Percentiles rank a stretch among this genome's conserved stretches.
These are phyloP conservation scores for Psidium guajava DNA, from an alignment of 345 rosid genomes.

Conservation along the genomic window DNA sequence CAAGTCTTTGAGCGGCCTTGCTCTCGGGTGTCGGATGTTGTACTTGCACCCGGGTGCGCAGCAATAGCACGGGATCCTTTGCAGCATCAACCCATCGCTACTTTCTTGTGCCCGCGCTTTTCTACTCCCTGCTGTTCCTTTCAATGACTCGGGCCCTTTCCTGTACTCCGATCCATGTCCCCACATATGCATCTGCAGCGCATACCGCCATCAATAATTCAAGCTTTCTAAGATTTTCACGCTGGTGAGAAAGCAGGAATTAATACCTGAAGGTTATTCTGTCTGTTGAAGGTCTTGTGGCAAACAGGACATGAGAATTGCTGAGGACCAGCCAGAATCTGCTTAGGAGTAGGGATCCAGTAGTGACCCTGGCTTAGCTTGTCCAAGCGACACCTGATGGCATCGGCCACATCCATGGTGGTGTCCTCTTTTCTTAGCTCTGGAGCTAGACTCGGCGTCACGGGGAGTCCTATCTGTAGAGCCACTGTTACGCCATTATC, in stretches of 20 bases:
- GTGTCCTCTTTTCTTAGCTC: conserved; percentile 6
- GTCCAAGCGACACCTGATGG: background rate
- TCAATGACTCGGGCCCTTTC: conserved; percentile 70
- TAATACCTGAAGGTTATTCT: conserved; percentile 51
- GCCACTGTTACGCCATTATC: background rate
- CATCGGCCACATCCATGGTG: conserved; percentile 2
- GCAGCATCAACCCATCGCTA: conserved; percentile 13
- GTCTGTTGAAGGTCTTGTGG: conserved; percentile 46
- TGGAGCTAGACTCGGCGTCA: conserved; percentile 9
- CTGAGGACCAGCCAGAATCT: conserved; percentile 53
- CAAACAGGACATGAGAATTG: conserved; percentile 52
- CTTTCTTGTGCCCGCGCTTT: conserved; percentile 39
- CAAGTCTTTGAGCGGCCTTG: conserved; percentile 71
- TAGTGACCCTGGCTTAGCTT: conserved; percentile 24
- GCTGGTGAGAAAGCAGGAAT: background rate
- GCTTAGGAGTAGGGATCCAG: conserved; percentile 58
- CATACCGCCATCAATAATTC: background rate
- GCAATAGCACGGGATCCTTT: conserved; percentile 69
- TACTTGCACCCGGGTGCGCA: conserved; percentile 60
- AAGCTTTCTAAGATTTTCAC: background rate
- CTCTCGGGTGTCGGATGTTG: conserved; percentile 70
- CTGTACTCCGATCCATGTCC: conserved; percentile 90
- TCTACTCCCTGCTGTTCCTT: conserved; percentile 24
- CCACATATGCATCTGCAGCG: conserved; percentile 80
- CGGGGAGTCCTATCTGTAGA: conserved; percentile 29